These are phyloP conservation scores for Trichoderma asperellum DNA, from an alignment of 2,329 filamentous ascomycete genomes.

Conservation along the genomic window DNA sequence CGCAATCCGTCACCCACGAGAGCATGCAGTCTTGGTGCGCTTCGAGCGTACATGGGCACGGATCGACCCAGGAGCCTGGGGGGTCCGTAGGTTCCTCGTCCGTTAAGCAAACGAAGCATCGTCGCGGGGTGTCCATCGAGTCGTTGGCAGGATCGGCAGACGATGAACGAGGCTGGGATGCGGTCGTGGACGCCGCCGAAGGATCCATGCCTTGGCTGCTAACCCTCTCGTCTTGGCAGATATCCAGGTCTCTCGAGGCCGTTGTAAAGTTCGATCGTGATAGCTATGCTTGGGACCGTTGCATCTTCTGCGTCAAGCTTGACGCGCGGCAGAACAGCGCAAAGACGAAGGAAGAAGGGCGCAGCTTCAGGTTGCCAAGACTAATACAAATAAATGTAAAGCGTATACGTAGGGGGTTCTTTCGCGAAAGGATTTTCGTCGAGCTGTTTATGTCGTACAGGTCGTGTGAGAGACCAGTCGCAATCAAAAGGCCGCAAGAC, in stretches of 20 bases:
- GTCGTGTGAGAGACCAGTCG: neutral
- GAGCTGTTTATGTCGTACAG: neutral
- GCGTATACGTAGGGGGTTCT: neutral
- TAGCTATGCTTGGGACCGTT: neutral
- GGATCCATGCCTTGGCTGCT: neutral
- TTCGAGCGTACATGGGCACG: constrained; percentile 87
- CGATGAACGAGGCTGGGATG: constrained; percentile 19
- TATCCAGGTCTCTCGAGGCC: neutral
- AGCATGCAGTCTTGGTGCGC: constrained; percentile 90
- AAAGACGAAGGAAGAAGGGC: neutral
- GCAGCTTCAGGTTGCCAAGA: too few species aligned
- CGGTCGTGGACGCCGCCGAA: neutral
- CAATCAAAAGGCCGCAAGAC: neutral
- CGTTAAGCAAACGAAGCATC: constrained; percentile 67
- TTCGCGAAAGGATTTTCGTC: neutral
- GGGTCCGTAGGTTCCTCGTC: constrained; percentile 56
- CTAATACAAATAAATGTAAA: neutral
- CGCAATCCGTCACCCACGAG: constrained; percentile 91
- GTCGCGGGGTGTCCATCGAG: constrained; percentile 41
- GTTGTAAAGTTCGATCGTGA: neutral
- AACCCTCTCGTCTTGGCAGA: neutral
- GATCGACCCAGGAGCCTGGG: constrained; percentile 73
- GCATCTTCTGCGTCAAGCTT: constrained; percentile 4
- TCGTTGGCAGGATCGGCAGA: constrained; percentile 30
- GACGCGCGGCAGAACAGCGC: constrained; percentile 1